A percentile compares a stretch with the other conserved stretches of the same genome.
Conservation (phyloP, 2,329 filamentous ascomycete species). For the Pyrenophora seminiperda region DNA sequence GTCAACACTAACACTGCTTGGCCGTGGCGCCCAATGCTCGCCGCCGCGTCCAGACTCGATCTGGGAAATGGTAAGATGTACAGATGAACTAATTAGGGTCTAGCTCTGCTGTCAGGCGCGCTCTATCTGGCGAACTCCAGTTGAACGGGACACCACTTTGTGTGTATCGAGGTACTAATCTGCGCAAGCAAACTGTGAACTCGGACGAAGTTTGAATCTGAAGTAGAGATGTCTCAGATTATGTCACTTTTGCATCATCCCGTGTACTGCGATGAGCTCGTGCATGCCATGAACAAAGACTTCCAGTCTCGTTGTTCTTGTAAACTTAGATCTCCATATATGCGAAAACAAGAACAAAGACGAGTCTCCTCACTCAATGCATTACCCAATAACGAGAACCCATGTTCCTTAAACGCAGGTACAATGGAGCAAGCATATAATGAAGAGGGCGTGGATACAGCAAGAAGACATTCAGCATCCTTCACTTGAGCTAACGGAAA, state of each 20-base stretch:
- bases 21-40: background rate
- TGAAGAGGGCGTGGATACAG: background rate
- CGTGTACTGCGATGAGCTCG: too few relatives aligned
- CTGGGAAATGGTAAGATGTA: slow-evolving; percentile 3
- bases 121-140: too few relatives aligned
- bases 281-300: background rate
- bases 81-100: background rate
- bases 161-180: too few relatives aligned
- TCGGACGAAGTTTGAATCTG: too few relatives aligned
- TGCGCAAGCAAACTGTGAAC: too few relatives aligned
- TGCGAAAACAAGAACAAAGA: background rate
- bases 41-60: slow-evolving; percentile 9
- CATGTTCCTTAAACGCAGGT: background rate
- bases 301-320: background rate
- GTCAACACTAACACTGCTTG: slow-evolving; percentile 6
- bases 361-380: background rate
- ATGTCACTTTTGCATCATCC: too few relatives aligned
- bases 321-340: too few relatives aligned
- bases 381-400: too few relatives aligned
- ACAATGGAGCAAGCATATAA: background rate
- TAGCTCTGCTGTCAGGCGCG: background rate
- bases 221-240: too few relatives aligned
- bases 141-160: too few relatives aligned
- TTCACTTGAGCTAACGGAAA: background rate
- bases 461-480: background rate